These are phyloP conservation scores for Candida saitoana DNA, from an alignment of 805 yeast species.

Conservation along the genomic window DNA sequence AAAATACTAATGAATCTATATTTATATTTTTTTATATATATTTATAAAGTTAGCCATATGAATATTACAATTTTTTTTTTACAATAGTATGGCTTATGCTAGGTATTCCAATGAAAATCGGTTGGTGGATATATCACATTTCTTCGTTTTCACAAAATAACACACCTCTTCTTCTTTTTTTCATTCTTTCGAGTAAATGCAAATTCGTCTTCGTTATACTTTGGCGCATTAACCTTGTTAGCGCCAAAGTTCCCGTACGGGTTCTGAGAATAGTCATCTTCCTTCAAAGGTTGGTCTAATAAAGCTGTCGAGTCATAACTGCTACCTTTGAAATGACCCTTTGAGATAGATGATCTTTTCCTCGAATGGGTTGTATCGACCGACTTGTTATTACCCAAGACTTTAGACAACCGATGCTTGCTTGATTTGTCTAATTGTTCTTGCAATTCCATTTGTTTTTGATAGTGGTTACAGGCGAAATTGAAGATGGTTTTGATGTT, in stretches of 20 bases:
- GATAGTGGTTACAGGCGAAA: constrained; percentile 47
- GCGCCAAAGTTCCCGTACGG: constrained; percentile 30
- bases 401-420: constrained; percentile 32
- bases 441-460: constrained; percentile 30
- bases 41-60: no score
- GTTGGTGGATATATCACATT: no score
- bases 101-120: no score
- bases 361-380: constrained; percentile 16
- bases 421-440: constrained; percentile 33
- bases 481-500: constrained; percentile 69
- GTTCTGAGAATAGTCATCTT: constrained; percentile 30
- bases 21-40: no score
- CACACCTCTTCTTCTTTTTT: constrained; percentile 30
- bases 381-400: constrained; percentile 19
- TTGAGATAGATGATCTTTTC: constrained; percentile 22
- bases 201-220: constrained; percentile 39
- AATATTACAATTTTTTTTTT: no score
- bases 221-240: constrained; percentile 4
- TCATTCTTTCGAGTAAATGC: constrained; percentile 33
- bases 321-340: constrained; percentile 35
- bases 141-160: constrained; percentile 23
- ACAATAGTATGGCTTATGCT: no score
- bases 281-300: constrained; percentile 38
- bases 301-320: constrained; percentile 35
- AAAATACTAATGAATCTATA: no score